phyloP scores from a whole-genome alignment of 768 basidiomycete genomes.

The Lactifluus hygrophoroides region DNA sequence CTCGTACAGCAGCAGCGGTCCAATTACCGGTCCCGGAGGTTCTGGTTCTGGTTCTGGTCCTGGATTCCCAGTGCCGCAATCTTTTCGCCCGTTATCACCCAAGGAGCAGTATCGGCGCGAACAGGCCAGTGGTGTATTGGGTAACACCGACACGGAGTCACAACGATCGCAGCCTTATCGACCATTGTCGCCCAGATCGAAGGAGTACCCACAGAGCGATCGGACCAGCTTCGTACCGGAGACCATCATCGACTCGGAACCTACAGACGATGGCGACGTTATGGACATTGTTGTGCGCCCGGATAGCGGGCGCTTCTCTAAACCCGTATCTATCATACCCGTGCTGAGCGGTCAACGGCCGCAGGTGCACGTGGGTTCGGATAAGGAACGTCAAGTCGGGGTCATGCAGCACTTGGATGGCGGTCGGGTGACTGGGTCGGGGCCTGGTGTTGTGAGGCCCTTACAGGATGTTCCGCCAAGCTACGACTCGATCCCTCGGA shows the following conservation, averaged over 20 bases:
- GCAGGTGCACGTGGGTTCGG: constrained; percentile 22
- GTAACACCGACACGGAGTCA: too few species aligned
- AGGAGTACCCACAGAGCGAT: too few species aligned
- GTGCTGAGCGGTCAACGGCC: background rate
- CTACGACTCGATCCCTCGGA: background rate
- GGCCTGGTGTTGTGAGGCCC: background rate
- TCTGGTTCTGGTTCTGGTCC: background rate
- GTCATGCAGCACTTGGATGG: constrained; percentile 27
- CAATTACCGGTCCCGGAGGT: background rate
- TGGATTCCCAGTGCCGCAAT: constrained; percentile 8
- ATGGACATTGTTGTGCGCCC: too few species aligned
- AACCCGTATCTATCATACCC: constrained; percentile 7
- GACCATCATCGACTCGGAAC: too few species aligned
- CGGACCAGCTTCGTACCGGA: too few species aligned
- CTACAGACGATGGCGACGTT: too few species aligned
- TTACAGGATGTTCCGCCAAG: background rate
- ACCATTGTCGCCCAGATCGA: too few species aligned
- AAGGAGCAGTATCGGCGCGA: constrained; percentile 25
- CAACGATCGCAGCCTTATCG: too few species aligned
- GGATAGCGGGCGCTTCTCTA: constrained; percentile 14
- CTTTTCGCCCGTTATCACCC: constrained; percentile 9
- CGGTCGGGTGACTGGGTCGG: constrained; percentile 16
- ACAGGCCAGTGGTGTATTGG: too few species aligned
- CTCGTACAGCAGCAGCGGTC: background rate
- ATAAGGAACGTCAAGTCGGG: constrained; percentile 2